A percentile compares a stretch with the other conserved stretches of the same genome.
phyloP scores from a whole-genome alignment of 1,284 basidiomycete species.

The Ganoderma lucidum region DNA sequence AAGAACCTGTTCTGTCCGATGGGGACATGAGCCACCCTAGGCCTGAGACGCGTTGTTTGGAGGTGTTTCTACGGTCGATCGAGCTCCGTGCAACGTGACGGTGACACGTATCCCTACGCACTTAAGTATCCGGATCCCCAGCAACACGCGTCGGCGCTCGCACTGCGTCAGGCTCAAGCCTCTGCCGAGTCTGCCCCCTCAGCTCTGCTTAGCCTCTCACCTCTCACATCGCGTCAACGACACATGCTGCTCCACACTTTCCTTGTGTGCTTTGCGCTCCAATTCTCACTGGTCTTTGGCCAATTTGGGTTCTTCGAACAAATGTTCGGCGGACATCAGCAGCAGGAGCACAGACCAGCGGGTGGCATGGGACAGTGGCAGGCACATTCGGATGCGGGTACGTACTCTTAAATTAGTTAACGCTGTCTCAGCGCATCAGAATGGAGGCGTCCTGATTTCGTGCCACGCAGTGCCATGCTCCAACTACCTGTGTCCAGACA shows the following conservation, averaged over 20 bases:
- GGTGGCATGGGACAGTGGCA: constrained; percentile 57
- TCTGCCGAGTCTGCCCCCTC: neutral
- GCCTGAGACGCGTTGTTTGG: constrained; percentile 27
- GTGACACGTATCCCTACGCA: constrained; percentile 22
- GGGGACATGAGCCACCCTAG: neutral
- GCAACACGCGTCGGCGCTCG: too few species aligned
- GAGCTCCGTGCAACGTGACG: neutral
- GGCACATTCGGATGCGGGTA: constrained; percentile 57
- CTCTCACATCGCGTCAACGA: neutral
- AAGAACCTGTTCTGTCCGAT: neutral
- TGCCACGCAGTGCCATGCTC: constrained; percentile 44
- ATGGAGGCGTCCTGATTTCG: neutral
- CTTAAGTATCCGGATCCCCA: neutral
- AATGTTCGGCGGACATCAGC: constrained; percentile 64
- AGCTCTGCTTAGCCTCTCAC: neutral
- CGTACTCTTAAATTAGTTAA: constrained; percentile 19
- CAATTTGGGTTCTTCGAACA: constrained; percentile 73
- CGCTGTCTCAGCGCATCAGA: neutral
- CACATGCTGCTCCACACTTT: constrained; percentile 24
- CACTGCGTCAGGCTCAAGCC: neutral
- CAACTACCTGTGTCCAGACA: constrained; percentile 50
- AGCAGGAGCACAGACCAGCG: constrained; percentile 41
- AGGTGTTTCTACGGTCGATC: constrained; percentile 21
- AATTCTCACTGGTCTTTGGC: constrained; percentile 39
- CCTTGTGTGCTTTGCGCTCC: constrained; percentile 20